phyloP scores from a whole-genome alignment of 2,329 filamentous ascomycete genomes.

The Paraconiothyrium brasiliense region DNA sequence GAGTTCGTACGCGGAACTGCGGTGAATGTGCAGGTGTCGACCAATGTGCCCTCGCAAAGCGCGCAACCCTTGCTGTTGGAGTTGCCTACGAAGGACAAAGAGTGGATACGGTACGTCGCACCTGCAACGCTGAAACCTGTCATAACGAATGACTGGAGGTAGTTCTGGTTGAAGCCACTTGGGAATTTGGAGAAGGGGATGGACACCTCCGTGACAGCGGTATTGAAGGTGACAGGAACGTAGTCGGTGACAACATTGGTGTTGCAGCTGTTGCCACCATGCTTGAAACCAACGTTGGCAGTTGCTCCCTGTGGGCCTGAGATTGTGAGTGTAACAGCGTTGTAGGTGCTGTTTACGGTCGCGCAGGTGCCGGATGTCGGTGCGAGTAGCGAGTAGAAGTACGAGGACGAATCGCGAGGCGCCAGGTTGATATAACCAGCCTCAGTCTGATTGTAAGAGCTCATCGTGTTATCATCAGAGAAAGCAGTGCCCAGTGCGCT shows the following conservation, averaged over 20 bases:
- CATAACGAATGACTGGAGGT: constrained; percentile 17
- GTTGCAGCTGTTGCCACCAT: constrained; percentile 14
- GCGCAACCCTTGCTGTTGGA: constrained; percentile 14
- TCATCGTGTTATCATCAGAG: constrained; percentile 19
- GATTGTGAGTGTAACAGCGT: constrained; percentile 7
- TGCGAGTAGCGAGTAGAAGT: constrained; percentile 17
- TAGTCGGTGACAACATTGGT: constrained; percentile 13
- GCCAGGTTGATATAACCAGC: constrained; percentile 14
- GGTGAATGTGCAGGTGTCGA: constrained; percentile 14
- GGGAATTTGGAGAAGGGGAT: constrained; percentile 16
- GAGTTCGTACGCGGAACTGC: constrained; percentile 8
- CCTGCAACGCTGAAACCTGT: constrained; percentile 12
- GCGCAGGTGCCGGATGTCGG: constrained; percentile 5
- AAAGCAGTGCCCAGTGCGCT: constrained; percentile 12
- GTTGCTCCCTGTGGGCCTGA: constrained; percentile 15
- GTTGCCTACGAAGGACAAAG: constrained; percentile 12
- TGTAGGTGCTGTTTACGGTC: constrained; percentile 15
- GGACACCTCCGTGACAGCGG: not conserved
- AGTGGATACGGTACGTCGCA: constrained; percentile 14
- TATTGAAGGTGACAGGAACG: constrained; percentile 17
- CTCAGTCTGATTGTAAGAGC: constrained; percentile 12
- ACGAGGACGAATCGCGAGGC: constrained; percentile 8
- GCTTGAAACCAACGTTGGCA: constrained; percentile 14
- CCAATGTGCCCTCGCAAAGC: constrained; percentile 7
- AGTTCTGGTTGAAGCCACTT: constrained; percentile 12